Evolutionary conservation across 345 rosid genomes (phyloP).

Genomic region (Salix suchowensis): DNA sequence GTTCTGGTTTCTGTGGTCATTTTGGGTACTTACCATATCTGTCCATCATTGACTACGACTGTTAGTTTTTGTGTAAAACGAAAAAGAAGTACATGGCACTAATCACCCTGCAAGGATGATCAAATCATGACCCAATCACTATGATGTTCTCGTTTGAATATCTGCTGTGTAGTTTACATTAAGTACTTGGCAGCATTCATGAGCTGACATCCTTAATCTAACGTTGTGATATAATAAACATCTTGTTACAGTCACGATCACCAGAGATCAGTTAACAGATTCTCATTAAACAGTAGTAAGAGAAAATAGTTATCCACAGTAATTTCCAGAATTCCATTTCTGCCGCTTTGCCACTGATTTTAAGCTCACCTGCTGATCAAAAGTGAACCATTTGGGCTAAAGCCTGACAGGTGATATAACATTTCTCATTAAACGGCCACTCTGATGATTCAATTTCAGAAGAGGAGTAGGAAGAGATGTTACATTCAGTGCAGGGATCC

Average conservation of each 20-base stretch:
- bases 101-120: neutral
- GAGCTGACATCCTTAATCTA: neutral
- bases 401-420: neutral
- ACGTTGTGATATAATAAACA: neutral
- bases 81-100: neutral
- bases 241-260: neutral
- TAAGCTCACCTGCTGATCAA: neutral
- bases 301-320: neutral
- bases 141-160: neutral
- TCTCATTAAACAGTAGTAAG: neutral
- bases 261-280: neutral
- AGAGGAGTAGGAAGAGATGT: neutral
- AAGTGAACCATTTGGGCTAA: neutral
- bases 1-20: neutral
- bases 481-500: neutral
- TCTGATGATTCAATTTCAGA: neutral
- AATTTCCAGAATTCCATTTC: neutral
- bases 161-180: neutral
- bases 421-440: neutral
- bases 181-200: neutral
- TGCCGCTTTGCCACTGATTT: neutral
- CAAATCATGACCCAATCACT: neutral
- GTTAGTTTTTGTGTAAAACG: neutral
- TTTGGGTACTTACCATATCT: neutral
- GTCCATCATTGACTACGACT: neutral